Evolutionary conservation across 805 yeast genomes (phyloP).

Genomic region (Myxozyma mucilagina): DNA sequence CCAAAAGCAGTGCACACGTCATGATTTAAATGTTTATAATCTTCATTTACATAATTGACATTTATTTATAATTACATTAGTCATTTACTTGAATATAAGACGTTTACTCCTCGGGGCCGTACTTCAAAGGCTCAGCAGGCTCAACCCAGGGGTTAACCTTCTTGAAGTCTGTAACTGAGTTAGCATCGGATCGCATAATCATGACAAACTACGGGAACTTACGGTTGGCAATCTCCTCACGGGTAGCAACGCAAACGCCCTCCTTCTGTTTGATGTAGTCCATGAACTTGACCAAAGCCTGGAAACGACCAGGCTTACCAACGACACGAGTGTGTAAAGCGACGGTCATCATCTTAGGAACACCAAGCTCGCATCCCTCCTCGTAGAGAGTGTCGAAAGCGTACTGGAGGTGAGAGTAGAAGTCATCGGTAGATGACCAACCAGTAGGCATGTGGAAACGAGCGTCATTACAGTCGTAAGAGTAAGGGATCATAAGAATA

Average conservation of each 20-base stretch:
- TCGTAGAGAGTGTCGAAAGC: constrained; percentile 44
- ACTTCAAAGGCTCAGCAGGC: constrained; percentile 27
- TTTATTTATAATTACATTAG: neutral
- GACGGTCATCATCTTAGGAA: constrained; percentile 46
- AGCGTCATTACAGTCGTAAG: constrained; percentile 40
- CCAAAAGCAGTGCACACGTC: no score
- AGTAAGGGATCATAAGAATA: constrained; percentile 40
- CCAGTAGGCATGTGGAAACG: constrained; percentile 38
- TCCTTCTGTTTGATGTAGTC: constrained; percentile 41
- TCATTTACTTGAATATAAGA: neutral
- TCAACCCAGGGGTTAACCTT: constrained; percentile 27
- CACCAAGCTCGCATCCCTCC: constrained; percentile 38
- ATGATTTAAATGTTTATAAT: no score
- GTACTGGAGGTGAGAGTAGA: constrained; percentile 41
- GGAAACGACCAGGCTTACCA: constrained; percentile 44
- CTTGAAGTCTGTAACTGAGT: constrained; percentile 16
- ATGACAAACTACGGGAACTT: neutral
- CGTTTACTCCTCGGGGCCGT: constrained; percentile 22
- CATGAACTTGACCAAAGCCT: constrained; percentile 43
- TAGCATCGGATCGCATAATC: neutral
- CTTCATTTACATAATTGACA: no score
- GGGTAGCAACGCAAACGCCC: constrained; percentile 45
- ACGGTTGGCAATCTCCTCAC: constrained; percentile 43
- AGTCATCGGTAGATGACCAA: constrained; percentile 36
- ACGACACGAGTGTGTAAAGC: constrained; percentile 44